Percentiles rank a stretch among this genome's conserved stretches.
Conservation (phyloP, 345 rosid species). For the Kernera saxatilis region DNA sequence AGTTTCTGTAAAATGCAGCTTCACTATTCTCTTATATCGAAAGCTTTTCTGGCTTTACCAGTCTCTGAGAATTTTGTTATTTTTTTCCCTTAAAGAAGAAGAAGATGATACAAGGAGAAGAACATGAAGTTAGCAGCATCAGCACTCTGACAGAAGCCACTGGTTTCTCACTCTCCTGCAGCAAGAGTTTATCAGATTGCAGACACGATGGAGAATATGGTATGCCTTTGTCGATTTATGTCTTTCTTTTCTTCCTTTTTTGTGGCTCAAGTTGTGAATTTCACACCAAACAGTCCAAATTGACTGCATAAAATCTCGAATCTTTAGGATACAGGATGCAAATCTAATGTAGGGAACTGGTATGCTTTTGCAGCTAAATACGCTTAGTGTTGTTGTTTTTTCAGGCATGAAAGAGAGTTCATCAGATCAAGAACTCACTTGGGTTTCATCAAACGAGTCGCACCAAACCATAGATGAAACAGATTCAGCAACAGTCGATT, state of each 20-base stretch:
- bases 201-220: constrained; percentile 21
- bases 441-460: constrained; percentile 57
- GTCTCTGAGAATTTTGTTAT: neutral
- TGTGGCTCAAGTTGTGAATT: neutral
- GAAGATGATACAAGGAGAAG: constrained; percentile 28
- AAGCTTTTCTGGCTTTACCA: neutral
- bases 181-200: constrained; percentile 35
- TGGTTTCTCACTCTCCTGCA: constrained; percentile 31
- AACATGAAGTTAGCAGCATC: constrained; percentile 42
- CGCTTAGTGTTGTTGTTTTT: neutral
- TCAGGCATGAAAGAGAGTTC: constrained; percentile 26
- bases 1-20: constrained; percentile 21
- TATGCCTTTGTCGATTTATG: neutral
- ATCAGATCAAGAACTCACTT: constrained; percentile 44
- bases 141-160: constrained; percentile 32
- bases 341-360: neutral
- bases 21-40: neutral
- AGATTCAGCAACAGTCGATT: constrained; percentile 25
- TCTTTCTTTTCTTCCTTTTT: neutral
- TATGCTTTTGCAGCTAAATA: neutral
- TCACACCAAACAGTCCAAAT: neutral
- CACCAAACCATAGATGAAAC: constrained; percentile 30
- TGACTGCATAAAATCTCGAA: neutral
- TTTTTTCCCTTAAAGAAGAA: neutral
- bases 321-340: neutral